phyloP scores from a whole-genome alignment of 2,329 filamentous ascomycete species.

The Aphanoascus verrucosus region DNA sequence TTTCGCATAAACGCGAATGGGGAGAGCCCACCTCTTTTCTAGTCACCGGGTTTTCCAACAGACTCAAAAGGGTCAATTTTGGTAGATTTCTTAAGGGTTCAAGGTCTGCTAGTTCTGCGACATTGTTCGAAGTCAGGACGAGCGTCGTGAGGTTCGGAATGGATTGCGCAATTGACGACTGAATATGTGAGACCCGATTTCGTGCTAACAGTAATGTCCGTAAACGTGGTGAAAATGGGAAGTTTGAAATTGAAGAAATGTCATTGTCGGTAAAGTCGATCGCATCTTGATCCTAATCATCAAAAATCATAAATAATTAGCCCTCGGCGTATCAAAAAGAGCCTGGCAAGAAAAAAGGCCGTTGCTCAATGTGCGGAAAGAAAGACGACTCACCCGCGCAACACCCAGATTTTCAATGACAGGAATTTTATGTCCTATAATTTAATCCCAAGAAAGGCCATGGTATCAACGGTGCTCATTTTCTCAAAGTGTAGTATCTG shows the following conservation, averaged over 20 bases:
- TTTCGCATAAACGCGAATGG: not conserved
- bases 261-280: constrained; percentile 99
- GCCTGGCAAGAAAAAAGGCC: not conserved
- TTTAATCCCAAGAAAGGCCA: constrained; percentile 33
- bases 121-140: constrained; percentile 70
- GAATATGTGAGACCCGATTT: constrained; percentile 76
- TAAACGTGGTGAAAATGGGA: constrained; percentile 80
- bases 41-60: constrained; percentile 80
- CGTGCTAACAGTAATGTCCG: constrained; percentile 78
- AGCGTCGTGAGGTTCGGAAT: constrained; percentile 74
- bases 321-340: not conserved
- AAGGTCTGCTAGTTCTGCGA: constrained; percentile 75
- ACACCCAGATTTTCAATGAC: constrained; percentile 95
- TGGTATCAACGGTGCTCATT: constrained; percentile 76
- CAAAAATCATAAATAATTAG: not conserved
- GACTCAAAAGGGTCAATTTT: constrained; percentile 64
- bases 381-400: constrained; percentile 55
- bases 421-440: constrained; percentile 92
- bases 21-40: constrained; percentile 67
- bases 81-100: constrained; percentile 63
- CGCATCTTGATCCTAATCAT: constrained; percentile 70
- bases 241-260: constrained; percentile 79
- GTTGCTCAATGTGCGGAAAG: not conserved
- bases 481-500: constrained; percentile 82
- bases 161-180: constrained; percentile 60